These are phyloP conservation scores for Auricularia cornea DNA, from an alignment of 768 basidiomycete species.

Conservation along the genomic window DNA sequence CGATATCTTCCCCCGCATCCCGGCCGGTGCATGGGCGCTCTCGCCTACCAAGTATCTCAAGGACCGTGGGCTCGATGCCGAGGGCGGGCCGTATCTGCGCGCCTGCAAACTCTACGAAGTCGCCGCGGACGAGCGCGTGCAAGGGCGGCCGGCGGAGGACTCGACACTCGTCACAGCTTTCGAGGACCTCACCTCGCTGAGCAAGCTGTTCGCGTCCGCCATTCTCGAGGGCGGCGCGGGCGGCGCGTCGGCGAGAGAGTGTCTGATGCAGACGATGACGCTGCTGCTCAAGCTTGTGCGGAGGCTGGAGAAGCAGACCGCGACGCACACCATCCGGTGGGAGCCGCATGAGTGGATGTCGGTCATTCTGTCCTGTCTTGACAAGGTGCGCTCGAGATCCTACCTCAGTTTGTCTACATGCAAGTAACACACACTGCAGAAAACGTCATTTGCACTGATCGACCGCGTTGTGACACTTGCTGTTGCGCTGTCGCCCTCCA, in stretches of 20 bases:
- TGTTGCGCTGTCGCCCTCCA: slow-evolving; percentile 45
- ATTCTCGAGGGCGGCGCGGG: slow-evolving; percentile 13
- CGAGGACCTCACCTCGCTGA: slow-evolving; percentile 44
- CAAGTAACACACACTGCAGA: slow-evolving; percentile 27
- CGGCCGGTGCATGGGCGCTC: slow-evolving; percentile 40
- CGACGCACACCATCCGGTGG: slow-evolving; percentile 42
- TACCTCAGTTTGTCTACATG: no score
- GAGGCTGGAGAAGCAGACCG: slow-evolving; percentile 26
- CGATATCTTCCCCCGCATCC: slow-evolving; percentile 44
- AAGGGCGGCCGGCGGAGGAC: slow-evolving; percentile 2
- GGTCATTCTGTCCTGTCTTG: slow-evolving; percentile 42
- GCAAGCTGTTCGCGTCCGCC: slow-evolving; percentile 32
- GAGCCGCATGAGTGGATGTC: slow-evolving; percentile 56
- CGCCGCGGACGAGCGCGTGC: slow-evolving; percentile 10
- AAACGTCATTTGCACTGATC: slow-evolving; percentile 55
- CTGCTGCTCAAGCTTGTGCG: slow-evolving; percentile 45
- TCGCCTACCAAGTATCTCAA: slow-evolving; percentile 38
- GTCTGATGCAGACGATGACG: slow-evolving; percentile 42
- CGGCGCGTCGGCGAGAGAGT: slow-evolving; percentile 36
- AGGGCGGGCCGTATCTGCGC: slow-evolving; percentile 39
- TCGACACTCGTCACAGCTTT: slow-evolving; percentile 52
- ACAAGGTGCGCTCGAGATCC: slow-evolving; percentile 45
- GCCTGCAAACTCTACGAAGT: slow-evolving; percentile 57
- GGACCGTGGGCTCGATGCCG: slow-evolving; percentile 21
- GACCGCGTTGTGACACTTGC: slow-evolving; percentile 54